Conservation (phyloP, 2,329 filamentous ascomycete genomes). For the Alternaria triticina region DNA sequence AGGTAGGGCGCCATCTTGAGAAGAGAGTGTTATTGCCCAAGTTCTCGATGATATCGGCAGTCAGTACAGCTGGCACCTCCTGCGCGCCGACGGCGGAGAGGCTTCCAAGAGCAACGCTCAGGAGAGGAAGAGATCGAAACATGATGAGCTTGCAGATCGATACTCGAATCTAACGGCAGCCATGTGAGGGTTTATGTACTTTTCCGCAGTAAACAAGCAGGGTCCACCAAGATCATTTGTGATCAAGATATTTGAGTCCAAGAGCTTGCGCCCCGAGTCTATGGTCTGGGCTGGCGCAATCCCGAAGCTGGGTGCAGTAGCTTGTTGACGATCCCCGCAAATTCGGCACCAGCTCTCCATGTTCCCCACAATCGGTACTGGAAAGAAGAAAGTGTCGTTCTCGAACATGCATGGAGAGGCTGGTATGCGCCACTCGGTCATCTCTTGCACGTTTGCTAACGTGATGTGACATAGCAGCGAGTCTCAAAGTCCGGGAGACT, state of each 20-base stretch:
- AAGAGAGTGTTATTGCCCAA: conserved; percentile 58
- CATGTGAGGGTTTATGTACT: conserved; percentile 23
- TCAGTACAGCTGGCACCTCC: conserved; percentile 34
- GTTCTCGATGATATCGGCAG: conserved; percentile 32
- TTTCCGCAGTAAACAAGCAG: conserved; percentile 3
- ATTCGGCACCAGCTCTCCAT: conserved; percentile 17
- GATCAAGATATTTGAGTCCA: conserved; percentile 21
- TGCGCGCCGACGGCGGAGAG: conserved; percentile 26
- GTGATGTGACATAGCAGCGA: neutral
- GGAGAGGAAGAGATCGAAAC: conserved; percentile 27
- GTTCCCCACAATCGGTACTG: conserved; percentile 21
- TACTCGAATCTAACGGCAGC: conserved; percentile 5
- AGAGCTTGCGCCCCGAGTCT: conserved; percentile 16
- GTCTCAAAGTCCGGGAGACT: conserved; percentile 10
- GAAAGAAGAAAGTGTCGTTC: conserved; percentile 19
- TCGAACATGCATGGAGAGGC: conserved; percentile 16
- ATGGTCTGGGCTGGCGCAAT: conserved; percentile 20
- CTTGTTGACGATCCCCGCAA: conserved; percentile 29
- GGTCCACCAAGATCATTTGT: conserved; percentile 14
- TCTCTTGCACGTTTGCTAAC: neutral
- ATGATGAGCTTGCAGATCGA: conserved; percentile 19
- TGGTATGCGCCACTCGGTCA: conserved; percentile 16
- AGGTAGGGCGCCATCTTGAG: conserved; percentile 55
- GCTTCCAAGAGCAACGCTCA: conserved; percentile 36
- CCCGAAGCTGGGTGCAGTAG: conserved; percentile 21